Evolutionary conservation across 1,139 yeast species (phyloP).

Genomic region (Sugiyamaella neomexicana): DNA sequence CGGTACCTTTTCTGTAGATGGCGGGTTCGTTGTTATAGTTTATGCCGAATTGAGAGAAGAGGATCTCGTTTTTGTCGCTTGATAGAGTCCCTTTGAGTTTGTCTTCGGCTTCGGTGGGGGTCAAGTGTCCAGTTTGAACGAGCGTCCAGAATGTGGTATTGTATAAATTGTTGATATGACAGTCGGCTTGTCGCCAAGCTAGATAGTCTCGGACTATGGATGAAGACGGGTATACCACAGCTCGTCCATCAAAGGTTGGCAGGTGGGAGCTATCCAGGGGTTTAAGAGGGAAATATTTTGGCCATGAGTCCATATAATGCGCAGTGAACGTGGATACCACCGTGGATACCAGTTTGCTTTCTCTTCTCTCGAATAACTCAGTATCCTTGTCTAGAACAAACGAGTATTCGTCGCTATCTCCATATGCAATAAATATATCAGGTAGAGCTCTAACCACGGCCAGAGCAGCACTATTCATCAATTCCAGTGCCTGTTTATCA

Average conservation of each 20-base stretch:
- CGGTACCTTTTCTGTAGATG: conserved; percentile 82
- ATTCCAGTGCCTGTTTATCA: conserved; percentile 67
- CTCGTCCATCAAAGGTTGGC: conserved; percentile 91
- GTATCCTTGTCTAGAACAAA: conserved; percentile 59
- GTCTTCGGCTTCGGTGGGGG: conserved; percentile 77
- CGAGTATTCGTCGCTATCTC: conserved; percentile 94
- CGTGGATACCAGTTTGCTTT: conserved; percentile 72
- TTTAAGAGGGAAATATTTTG: conserved; percentile 52
- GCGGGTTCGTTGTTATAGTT: conserved; percentile 91
- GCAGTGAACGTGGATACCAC: conserved; percentile 83
- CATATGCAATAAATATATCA: conserved; percentile 81
- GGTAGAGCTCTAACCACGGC: conserved; percentile 62
- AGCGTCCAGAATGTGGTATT: conserved; percentile 92
- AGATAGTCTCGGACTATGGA: conserved; percentile 72
- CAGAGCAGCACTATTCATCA: conserved; percentile 81
- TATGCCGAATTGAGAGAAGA: conserved; percentile 73
- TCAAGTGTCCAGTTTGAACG: conserved; percentile 66
- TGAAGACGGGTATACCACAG: conserved; percentile 76
- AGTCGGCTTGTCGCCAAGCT: conserved; percentile 95
- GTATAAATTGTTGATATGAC: conserved; percentile 91
- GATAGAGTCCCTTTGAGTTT: conserved; percentile 70
- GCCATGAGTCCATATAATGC: conserved; percentile 70
- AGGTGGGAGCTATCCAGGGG: conserved; percentile 46
- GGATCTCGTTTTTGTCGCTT: conserved; percentile 81
- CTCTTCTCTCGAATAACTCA: conserved; percentile 74